Base-by-base conservation (phyloP, 2,329 filamentous ascomycete genomes). In the Colletotrichum siamense region DNA sequence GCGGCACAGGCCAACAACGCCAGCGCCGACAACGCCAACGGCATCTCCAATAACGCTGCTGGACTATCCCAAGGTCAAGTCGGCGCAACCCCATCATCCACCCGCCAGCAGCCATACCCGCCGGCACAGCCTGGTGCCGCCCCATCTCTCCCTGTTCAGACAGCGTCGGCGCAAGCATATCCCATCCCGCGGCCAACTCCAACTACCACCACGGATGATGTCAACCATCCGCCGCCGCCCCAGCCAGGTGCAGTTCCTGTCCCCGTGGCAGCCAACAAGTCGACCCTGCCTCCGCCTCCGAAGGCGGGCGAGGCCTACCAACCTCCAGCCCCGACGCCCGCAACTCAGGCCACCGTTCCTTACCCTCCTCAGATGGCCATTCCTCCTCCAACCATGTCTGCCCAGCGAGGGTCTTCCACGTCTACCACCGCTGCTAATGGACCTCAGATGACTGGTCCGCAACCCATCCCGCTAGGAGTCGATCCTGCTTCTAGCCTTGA, bases 231-330 rank as follows among this genome's bases (percentile, higher is more conserved):
- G 64, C 88, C 91, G 71, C 84, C 88, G 77, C 91, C 91, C 34
- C 91, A 92, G 79, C 91, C 91, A 49, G 91, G 91, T 70, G 89
- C 91, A 52, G 85, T 87, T 59, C 91, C 91, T 52, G 81, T 84
- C 61, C 83, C 89, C 65, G 79, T 85, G 28, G 81, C 81, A 69
- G 77, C 77, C n/a, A 79, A 77, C 18, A 79, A 77, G 55, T 77
- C 75, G 59, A 79, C 78, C 55, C 78, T 90, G 36, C 89, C 89
- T 73, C 89, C 90, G 71, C 89, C 90, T 62, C 89, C 90, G 68
- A 90, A 87, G 80, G 86, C 83, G 39, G 88, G 88, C 49, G 87
- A 91, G 82, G 84, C 82, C 65, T 82, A 84, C 76, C 83, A 84
- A 66, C 84, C 81, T 71, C 83, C 83, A 57, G 84, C 82, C 73